Percentiles rank a stretch among this genome's conserved stretches.
Evolutionary conservation across 352 stramenopile genomes (phyloP).

Genomic region (Phytopythium litorale): DNA sequence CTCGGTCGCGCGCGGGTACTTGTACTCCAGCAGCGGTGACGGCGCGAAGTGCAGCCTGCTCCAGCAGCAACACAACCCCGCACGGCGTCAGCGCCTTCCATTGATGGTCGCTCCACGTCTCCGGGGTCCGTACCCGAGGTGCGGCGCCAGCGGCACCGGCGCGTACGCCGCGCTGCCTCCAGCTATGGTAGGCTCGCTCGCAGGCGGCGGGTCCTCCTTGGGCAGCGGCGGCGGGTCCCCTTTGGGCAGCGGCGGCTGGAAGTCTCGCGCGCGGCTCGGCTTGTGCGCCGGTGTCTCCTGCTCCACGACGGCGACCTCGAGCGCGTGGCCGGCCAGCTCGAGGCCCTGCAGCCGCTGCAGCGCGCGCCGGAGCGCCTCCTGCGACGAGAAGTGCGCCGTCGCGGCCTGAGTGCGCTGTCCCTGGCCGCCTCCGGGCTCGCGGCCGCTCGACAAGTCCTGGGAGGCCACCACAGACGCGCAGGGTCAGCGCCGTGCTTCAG

Average conservation of each 20-base stretch:
- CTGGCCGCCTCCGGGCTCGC: constrained; percentile 21
- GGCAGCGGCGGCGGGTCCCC: constrained; percentile 27
- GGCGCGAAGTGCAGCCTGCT: constrained; percentile 79
- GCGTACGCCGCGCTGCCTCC: constrained; percentile 12
- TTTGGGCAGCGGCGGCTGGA: constrained; percentile 27
- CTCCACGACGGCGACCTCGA: constrained; percentile 29
- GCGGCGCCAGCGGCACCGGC: constrained; percentile 55
- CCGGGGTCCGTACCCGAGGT: constrained; percentile 50
- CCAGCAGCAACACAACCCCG: too few relatives aligned
- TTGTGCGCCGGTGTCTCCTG: background rate
- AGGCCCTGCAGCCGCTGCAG: constrained; percentile 37
- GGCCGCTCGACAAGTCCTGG: constrained; percentile 14
- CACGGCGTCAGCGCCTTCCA: too few relatives aligned
- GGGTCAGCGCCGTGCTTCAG: background rate
- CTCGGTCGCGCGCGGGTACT: constrained; percentile 78
- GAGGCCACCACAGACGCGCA: too few relatives aligned
- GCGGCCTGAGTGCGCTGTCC: constrained; percentile 29
- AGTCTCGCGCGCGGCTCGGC: background rate
- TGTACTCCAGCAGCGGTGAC: constrained; percentile 83
- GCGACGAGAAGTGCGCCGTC: constrained; percentile 39
- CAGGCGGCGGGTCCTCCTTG: constrained; percentile 6
- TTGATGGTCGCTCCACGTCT: too few relatives aligned
- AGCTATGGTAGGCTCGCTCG: background rate
- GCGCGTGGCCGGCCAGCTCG: constrained; percentile 47
- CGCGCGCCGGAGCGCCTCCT: constrained; percentile 29